phyloP scores from a whole-genome alignment of 176 grass and related monocot species.

The Musa itinerans region DNA sequence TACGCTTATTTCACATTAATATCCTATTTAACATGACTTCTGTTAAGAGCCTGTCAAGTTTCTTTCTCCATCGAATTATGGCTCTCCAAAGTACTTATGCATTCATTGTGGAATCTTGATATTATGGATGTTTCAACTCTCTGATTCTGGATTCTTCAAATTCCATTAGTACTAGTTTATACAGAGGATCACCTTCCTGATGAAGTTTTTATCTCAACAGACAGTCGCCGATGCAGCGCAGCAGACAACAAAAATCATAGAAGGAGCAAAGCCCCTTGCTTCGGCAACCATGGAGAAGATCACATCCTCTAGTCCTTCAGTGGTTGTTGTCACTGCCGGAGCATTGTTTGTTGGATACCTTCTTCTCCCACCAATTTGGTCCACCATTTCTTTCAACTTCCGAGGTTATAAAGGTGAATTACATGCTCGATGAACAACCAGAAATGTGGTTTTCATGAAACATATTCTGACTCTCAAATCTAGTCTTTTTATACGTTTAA shows the following conservation, averaged over 20 bases:
- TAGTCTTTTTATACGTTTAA: no score
- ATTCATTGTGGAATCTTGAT: no score
- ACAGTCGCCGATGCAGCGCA: conserved; percentile 54
- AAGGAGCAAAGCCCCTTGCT: conserved; percentile 76
- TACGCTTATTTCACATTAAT: no score
- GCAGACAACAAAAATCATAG: conserved; percentile 50
- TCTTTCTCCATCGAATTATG: no score
- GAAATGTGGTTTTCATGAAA: neutral
- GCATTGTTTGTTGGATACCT: conserved; percentile 70
- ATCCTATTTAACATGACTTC: no score
- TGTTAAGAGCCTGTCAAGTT: no score
- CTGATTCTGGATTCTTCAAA: neutral
- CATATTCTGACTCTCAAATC: no score
- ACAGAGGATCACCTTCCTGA: neutral
- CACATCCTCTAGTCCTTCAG: conserved; percentile 34
- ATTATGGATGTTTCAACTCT: neutral
- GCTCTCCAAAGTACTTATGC: no score
- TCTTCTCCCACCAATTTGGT: conserved; percentile 73
- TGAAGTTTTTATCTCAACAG: conserved; percentile 36
- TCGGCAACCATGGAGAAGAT: conserved; percentile 61
- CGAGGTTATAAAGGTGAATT: conserved; percentile 73
- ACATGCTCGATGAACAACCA: neutral
- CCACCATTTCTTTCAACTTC: conserved; percentile 48
- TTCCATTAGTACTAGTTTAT: neutral
- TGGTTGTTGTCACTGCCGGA: conserved; percentile 44